Percentiles rank a stretch among this genome's conserved stretches.
Evolutionary conservation across 495 filamentous ascomycete species (phyloP).

Genomic region (Podospora pseudoanserina): DNA sequence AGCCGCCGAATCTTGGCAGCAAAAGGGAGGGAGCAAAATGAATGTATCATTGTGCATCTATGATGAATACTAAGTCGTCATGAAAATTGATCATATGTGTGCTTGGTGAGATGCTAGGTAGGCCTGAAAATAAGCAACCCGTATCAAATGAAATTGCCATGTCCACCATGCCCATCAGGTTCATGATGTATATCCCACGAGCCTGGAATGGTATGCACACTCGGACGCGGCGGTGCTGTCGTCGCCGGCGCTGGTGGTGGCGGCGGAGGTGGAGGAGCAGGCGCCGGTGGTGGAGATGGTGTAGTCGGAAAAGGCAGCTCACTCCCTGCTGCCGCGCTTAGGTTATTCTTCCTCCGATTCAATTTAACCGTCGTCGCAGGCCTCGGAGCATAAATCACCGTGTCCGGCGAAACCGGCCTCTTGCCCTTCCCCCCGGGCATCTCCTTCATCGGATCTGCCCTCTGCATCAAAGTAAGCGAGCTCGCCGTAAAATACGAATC

Average conservation of each 20-base stretch:
- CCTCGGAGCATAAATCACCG: background rate
- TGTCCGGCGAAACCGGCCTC: background rate
- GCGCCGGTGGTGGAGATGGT: background rate
- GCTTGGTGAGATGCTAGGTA: background rate
- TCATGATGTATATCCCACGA: background rate
- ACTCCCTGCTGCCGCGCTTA: background rate
- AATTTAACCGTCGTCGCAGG: background rate
- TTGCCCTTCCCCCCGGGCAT: background rate
- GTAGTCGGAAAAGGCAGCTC: background rate
- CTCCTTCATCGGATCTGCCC: background rate
- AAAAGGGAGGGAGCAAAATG: too few species aligned
- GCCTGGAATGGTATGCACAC: background rate
- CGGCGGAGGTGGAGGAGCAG: background rate
- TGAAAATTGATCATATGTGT: background rate
- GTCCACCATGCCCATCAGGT: background rate
- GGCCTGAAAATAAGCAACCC: too few species aligned
- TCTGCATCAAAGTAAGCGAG: background rate
- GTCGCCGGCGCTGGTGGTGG: background rate
- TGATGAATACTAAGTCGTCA: background rate
- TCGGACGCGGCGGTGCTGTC: background rate
- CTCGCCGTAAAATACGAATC: conserved; percentile 8
- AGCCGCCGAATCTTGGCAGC: too few species aligned
- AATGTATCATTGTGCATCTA: background rate
- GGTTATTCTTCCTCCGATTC: background rate
- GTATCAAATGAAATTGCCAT: background rate